Base-by-base conservation (phyloP, 2,329 filamentous ascomycete species). In the Laburnicola sp. region DNA sequence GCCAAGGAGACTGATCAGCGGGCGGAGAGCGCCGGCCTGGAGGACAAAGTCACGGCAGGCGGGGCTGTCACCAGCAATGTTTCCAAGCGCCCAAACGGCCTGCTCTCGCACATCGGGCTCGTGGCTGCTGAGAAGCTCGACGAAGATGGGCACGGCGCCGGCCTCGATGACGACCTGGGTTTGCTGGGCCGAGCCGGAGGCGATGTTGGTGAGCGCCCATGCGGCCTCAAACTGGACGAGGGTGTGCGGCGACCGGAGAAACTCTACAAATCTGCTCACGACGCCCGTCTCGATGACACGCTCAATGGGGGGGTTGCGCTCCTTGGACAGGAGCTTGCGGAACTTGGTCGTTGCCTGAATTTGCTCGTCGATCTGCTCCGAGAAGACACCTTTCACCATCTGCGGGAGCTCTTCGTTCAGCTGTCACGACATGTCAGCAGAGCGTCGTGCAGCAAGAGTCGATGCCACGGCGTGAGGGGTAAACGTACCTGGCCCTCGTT, bases 201-300 rank as follows among this genome's bases (percentile, higher is more conserved):
- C 94, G 76, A 99, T 99, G 81, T 99, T 99, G 80, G 94, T 99
- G 71, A 99, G 81, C 58, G 94, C 94, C 94, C 94, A 99, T 37
- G 94, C 94, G 68, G 94, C 94, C 82, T 99, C 94, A 73, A 99
- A 99, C 77, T 99, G 94, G 50, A 99, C 94, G 42, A 99, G 84
- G 30, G 94, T 97, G 77, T 99, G 94, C 59, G 94, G 94, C 49
- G 94, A 99, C 73, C 91, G 89, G 55, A 99, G 87, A 78, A 99
- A 99, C 76, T 97, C 91, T 76, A 99, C 94, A 71, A 99, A 99
- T 72, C 94, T 89, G 80, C 86, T 88, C 62, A 99, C 94, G 59
- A 99, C 94, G 70, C 94, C 94, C 53, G 94, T 97, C 83, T 97
- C 96, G 77, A 99, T 99, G 64, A 99, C 94, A 73, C 95, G 91